Conservation (phyloP, 2,329 filamentous ascomycete genomes). For the Kalmusia sp. region DNA sequence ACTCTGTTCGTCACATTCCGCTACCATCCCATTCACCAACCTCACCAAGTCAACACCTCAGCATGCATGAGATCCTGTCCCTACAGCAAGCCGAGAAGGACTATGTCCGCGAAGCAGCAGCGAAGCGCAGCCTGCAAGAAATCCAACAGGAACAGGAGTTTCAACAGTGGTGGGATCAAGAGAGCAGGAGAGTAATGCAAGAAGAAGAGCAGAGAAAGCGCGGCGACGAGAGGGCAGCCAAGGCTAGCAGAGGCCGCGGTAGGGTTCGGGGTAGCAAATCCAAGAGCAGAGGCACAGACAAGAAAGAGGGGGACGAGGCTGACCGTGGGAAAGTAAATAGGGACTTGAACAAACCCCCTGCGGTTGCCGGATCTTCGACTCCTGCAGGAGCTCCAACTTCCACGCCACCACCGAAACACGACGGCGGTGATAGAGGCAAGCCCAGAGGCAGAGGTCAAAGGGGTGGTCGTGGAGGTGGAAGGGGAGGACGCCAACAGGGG, state of each 20-base stretch:
- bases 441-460: constrained; percentile 26
- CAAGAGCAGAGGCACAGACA: constrained; percentile 32
- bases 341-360: constrained; percentile 13
- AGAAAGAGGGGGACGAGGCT: constrained; percentile 25
- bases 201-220: constrained; percentile 56
- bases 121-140: constrained; percentile 88
- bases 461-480: constrained; percentile 29
- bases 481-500: constrained; percentile 29
- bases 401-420: constrained; percentile 18
- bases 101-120: constrained; percentile 79
- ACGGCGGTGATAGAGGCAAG: constrained; percentile 16
- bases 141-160: constrained; percentile 98
- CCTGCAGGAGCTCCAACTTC: constrained; percentile 10
- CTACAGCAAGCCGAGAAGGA: constrained; percentile 87
- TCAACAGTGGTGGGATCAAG: constrained; percentile 94
- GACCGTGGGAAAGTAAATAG: constrained; percentile 24
- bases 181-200: constrained; percentile 74
- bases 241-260: constrained; percentile 32
- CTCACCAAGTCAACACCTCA: constrained; percentile 72
- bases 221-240: constrained; percentile 35
- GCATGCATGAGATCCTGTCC: constrained; percentile 86
- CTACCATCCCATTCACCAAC: constrained; percentile 66
- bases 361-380: constrained; percentile 5
- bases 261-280: constrained; percentile 34
- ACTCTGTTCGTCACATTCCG: constrained; percentile 55